Conservation (phyloP, 768 basidiomycete genomes). For the Gelatoporia subvermispora region DNA sequence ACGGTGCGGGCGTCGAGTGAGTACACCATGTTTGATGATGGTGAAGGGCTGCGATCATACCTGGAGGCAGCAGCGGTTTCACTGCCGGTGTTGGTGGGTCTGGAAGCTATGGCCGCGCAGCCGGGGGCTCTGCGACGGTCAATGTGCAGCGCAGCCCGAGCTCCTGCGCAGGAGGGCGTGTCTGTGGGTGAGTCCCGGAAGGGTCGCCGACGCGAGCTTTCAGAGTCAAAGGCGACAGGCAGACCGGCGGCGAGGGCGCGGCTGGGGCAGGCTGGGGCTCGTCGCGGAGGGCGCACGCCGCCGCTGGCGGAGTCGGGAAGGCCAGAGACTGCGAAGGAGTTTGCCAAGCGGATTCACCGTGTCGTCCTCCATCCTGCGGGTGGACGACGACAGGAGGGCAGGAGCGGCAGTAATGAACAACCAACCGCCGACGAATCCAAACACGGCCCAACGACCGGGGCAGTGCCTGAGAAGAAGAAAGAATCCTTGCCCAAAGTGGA, state of each 20-base stretch:
- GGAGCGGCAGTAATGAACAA: neutral
- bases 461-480: too few species aligned
- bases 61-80: neutral
- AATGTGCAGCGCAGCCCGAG: too few species aligned
- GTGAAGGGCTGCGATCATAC: neutral
- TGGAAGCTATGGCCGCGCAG: conserved; percentile 1
- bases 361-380: conserved; percentile 1
- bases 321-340: conserved; percentile 2
- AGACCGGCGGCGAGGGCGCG: too few species aligned
- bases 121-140: neutral
- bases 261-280: too few species aligned
- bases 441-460: too few species aligned
- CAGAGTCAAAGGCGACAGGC: too few species aligned
- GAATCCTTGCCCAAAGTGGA: too few species aligned
- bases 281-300: too few species aligned
- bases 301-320: conserved; percentile 1
- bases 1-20: conserved; percentile 3
- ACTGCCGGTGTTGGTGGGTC: neutral
- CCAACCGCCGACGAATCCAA: too few species aligned
- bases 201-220: too few species aligned
- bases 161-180: too few species aligned
- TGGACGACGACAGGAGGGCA: conserved; percentile 4
- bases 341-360: conserved; percentile 3
- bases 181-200: too few species aligned
- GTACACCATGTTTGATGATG: conserved; percentile 2